Percentiles rank a stretch among this genome's conserved stretches.
Conservation (phyloP, 306 rosid genomes). For the Neltuma alba region DNA sequence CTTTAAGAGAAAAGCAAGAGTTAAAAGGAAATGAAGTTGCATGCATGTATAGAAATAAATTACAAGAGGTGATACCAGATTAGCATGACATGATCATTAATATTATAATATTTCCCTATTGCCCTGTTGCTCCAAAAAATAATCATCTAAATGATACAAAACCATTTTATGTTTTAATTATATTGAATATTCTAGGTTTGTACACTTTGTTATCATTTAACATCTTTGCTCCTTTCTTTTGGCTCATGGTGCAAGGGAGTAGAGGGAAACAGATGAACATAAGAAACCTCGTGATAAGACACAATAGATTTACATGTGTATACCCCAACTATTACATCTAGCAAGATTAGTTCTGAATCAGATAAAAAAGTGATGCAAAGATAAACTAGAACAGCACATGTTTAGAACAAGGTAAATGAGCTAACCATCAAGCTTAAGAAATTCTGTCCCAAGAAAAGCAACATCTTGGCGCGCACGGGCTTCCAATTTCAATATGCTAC, state of each 20-base stretch:
- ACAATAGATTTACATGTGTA: slow-evolving; percentile 3
- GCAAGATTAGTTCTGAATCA: slow-evolving; percentile 1
- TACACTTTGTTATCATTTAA: not conserved
- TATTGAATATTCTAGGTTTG: not conserved
- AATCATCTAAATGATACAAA: slow-evolving; percentile 19
- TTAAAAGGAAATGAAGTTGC: slow-evolving; percentile 10
- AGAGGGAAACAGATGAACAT: not conserved
- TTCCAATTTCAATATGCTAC: slow-evolving; percentile 93
- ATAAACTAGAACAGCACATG: slow-evolving; percentile 26
- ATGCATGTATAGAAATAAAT: slow-evolving; percentile 4
- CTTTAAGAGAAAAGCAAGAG: slow-evolving; percentile 10
- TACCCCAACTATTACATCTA: slow-evolving; percentile 24
- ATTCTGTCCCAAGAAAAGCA: slow-evolving; percentile 86
- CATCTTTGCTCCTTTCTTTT: slow-evolving; percentile 26
- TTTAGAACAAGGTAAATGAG: slow-evolving; percentile 21
- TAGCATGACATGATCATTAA: not conserved
- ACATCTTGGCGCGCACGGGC: slow-evolving; percentile 96
- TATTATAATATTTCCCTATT: slow-evolving; percentile 13
- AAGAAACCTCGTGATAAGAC: slow-evolving; percentile 12
- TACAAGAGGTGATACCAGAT: slow-evolving; percentile 18
- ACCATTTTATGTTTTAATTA: slow-evolving; percentile 7
- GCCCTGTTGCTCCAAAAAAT: slow-evolving; percentile 14
- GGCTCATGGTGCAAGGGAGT: not conserved
- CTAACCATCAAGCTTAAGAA: slow-evolving; percentile 95
- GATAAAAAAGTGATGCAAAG: slow-evolving; percentile 23